Base-by-base conservation (phyloP, 306 rosid species). In the Fagus crenata region DNA sequence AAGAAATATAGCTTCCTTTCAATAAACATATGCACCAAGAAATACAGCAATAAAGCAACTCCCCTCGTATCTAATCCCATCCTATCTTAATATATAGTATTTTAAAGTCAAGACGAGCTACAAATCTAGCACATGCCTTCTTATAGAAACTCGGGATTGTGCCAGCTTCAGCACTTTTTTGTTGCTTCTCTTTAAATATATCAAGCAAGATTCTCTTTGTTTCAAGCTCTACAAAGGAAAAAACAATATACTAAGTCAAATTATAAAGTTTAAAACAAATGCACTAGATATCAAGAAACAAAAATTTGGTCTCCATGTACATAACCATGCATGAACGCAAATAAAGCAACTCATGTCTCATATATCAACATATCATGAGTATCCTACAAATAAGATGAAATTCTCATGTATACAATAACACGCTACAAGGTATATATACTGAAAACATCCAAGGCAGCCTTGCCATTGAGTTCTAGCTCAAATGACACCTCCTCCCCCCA, bases 151-250 rank as follows among this genome's bases (percentile, higher is more conserved):
- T 92, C 36, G 99, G 99, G 78, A 96, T 92, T 64, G 91, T 81
- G 83, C 91, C 91, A 80, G 97, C 99, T 87, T 92, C 98, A 28
- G 96, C 92, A 65, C 87, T 87, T 85, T 86, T 96, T 83, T 91
- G 92, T 80, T 92, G 99, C 92, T 96, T 96, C 76, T 96, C 98
- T 80, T 96, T 96, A 75, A 96, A 96, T 87, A 96, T 96, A 69
- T 92, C 98, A 70, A 96, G 99, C 88, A 96, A 88, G 71, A 96
- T 96, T 87, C 96, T 88, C 81, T 96, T 96, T 18, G 98, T 96
- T 84, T 96, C 99, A 43, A 92, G 99, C 88, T 96, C 98, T 96
- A 87, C 87, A 87, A 53, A 67, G 54, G 33, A 32, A 4, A 7
- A 37, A 11, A 55, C 28, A 36, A 18, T 64, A 41, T 28, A 55